Base-by-base conservation (phyloP, 108 stramenopile genomes). In the Chaetoceros muelleri region DNA sequence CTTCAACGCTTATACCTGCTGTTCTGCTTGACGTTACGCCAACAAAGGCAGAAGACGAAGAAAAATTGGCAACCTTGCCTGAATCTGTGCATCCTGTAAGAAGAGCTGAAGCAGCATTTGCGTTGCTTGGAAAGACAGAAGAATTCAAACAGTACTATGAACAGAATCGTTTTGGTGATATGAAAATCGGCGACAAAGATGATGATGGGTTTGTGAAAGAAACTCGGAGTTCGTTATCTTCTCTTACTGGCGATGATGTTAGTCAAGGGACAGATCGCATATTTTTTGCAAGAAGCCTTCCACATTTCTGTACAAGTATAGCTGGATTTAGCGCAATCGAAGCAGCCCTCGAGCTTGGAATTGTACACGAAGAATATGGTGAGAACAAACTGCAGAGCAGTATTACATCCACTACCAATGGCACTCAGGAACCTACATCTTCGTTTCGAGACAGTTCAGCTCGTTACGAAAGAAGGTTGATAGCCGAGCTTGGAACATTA, bases 291-390 rank as follows among this genome's bases (percentile, higher is more conserved):
- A 86, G 88, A 56, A 84, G 82, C 58, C 46, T 92, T 44, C 85
- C 91, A 16, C 87, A 88, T 60, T 58, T 93, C 51, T 93, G 91
- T 58, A 74, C 91, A 24, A 82, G 81, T 56, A 72, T 93, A 17
- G 83, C 86, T 21, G 91, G 91, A 34, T 93, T 93, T 46, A 85
- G 85, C 65, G 91, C 91, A 25, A 85, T 93, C 0, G 91, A 93
- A 74, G 87, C 91, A 13, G 82, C 91, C 8, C 61, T 93, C 45
- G 91, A 93, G 57, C 48, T 88, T 19, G 91, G 87, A 13, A 85
- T 74, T 50, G 85, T 93, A 69, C 66, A 50, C 10, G 87, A 89
- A 46, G 86, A 87, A 44, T 83, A 87, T 24, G 63, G 55, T 20
- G 55, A 64, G 23, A 24, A 28, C 5, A 26, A 26, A 17, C 65